Conservation (phyloP, 2,329 filamentous ascomycete species). For the Phialophora tarda region DNA sequence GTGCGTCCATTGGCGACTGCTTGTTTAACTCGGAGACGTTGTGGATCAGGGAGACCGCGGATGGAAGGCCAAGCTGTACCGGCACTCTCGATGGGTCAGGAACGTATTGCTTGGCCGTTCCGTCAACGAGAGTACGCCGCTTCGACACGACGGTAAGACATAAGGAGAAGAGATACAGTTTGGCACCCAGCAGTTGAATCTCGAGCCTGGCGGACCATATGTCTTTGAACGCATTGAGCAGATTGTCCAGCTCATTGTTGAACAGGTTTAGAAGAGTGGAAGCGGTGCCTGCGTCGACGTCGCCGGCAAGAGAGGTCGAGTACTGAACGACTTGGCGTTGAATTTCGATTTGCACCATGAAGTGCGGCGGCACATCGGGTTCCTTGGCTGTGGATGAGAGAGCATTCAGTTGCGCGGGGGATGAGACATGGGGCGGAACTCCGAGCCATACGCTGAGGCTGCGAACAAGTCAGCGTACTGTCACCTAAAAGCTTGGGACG, state of each 20-base stretch:
- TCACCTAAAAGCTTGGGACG: not conserved
- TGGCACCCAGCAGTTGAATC: constrained; percentile 20
- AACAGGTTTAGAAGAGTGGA: constrained; percentile 21
- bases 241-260: constrained; percentile 22
- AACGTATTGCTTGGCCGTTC: not conserved
- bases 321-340: constrained; percentile 23
- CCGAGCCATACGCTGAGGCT: constrained; percentile 24
- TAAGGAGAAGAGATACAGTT: constrained; percentile 20
- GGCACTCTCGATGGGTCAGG: constrained; percentile 8
- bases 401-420: constrained; percentile 13
- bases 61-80: constrained; percentile 13
- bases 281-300: constrained; percentile 12
- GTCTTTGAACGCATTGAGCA: not conserved
- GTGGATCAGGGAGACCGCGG: constrained; percentile 22
- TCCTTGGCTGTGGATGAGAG: constrained; percentile 16
- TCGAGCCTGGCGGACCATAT: constrained; percentile 18
- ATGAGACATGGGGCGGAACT: constrained; percentile 18
- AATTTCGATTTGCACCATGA: constrained; percentile 23
- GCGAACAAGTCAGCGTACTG: not conserved
- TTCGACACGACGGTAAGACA: constrained; percentile 8
- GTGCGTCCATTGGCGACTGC: not conserved
- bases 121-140: not conserved
- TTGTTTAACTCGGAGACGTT: constrained; percentile 14
- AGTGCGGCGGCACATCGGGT: constrained; percentile 9
- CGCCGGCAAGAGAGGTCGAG: constrained; percentile 20